Evolutionary conservation across 176 grass and related monocot genomes (phyloP).

Genomic region (Oryza coarctata): DNA sequence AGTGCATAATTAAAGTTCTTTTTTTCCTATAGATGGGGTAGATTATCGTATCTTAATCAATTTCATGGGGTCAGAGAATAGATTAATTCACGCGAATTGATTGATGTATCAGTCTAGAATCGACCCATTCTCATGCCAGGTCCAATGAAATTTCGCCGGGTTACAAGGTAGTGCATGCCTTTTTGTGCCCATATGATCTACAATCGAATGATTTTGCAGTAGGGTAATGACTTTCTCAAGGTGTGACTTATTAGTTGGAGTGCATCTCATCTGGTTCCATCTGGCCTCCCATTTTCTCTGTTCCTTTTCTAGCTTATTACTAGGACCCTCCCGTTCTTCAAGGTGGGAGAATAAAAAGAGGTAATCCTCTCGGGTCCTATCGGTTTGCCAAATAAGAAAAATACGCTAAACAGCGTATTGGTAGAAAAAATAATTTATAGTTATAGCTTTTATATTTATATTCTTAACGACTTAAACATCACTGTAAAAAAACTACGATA

Average conservation of each 20-base stretch:
- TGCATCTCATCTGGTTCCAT: not conserved
- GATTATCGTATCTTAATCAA: not conserved
- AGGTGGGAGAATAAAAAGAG: conserved; percentile 21
- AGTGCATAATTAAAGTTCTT: too few species aligned
- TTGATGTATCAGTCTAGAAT: not conserved
- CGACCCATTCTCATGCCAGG: not conserved
- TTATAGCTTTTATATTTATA: too few species aligned
- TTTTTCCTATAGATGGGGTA: not conserved
- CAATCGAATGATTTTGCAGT: not conserved
- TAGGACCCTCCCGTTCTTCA: conserved; percentile 7
- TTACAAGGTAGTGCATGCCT: not conserved
- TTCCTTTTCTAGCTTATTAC: not conserved
- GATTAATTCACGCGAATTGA: not conserved
- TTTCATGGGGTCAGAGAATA: not conserved
- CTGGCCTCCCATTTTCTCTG: not conserved
- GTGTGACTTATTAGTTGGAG: not conserved
- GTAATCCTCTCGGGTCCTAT: conserved; percentile 36
- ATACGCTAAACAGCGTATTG: too few species aligned
- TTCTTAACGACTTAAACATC: too few species aligned
- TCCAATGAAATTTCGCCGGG: not conserved
- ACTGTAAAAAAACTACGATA: too few species aligned
- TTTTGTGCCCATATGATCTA: not conserved
- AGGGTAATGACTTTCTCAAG: not conserved
- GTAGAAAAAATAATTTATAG: too few species aligned
- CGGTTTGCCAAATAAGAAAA: too few species aligned